Conservation (phyloP, 2,329 filamentous ascomycete species). For the Colletotrichum tropicicola region DNA sequence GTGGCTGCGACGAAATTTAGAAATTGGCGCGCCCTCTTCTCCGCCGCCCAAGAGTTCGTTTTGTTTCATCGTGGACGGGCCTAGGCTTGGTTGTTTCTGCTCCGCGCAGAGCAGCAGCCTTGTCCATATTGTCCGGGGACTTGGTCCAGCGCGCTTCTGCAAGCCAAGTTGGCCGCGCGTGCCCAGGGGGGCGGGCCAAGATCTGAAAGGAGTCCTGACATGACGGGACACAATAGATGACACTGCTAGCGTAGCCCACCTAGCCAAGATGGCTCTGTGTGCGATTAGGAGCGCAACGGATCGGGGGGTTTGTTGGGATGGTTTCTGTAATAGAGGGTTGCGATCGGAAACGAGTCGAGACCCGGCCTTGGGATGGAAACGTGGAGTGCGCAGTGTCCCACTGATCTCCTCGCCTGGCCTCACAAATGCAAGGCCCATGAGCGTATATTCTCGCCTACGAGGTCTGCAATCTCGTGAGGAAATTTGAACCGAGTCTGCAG, state of each 20-base stretch:
- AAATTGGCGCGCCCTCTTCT: background rate
- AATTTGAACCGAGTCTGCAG: background rate
- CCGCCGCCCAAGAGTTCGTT: constrained; percentile 21
- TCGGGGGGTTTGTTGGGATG: background rate
- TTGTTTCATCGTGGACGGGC: constrained; percentile 24
- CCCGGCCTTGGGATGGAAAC: constrained; percentile 3
- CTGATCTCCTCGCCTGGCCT: background rate
- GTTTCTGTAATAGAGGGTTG: background rate
- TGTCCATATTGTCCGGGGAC: background rate
- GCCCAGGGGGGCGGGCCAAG: background rate
- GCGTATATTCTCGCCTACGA: background rate
- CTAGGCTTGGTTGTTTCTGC: constrained; percentile 22
- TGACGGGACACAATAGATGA: constrained; percentile 18
- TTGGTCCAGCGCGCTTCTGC: background rate
- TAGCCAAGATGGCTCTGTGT: constrained; percentile 9
- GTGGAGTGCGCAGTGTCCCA: constrained; percentile 1
- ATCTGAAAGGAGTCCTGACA: constrained; percentile 6
- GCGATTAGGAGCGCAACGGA: background rate
- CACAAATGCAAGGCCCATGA: background rate
- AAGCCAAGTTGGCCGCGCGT: background rate
- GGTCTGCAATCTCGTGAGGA: background rate
- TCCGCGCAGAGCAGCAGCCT: background rate
- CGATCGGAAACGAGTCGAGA: constrained; percentile 13
- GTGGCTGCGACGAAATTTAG: constrained; percentile 5
- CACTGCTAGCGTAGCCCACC: background rate